Base-by-base conservation (phyloP, 2,329 filamentous ascomycete genomes). In the Ophiocordyceps camponoti-rufipedis region DNA sequence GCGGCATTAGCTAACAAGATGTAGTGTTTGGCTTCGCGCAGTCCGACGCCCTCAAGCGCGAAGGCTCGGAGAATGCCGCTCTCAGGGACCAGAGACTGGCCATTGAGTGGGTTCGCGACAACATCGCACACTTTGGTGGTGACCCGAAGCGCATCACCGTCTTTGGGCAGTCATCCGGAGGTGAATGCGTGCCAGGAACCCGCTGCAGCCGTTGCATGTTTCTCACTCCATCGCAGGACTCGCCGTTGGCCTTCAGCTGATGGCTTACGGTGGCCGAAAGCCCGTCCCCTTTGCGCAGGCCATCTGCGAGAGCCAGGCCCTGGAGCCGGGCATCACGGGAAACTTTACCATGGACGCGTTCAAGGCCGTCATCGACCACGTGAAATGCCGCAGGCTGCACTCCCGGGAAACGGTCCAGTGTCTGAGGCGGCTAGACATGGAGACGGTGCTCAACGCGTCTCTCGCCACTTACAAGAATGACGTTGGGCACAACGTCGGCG, bases 71-170 rank as follows among this genome's bases (percentile, higher is more conserved):
- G 42, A 76, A 76, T 47, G 52, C 71, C 2, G 73, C 70, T 1
- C 55, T 76, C 6, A 60, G 66, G 5, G 73, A 79, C 51, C 72
- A 77, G 51, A 63, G 72, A 2, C 50, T 65, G 2, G 64, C 62
- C 1, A 52, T 68, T 1, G 54, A 60, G 41, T 68, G 65, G 65
- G 65, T 78, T 0, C 68, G 72, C 3, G 72, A 78, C 48, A 78
- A 82, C 51, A 78, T 82, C 47, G 68, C 62, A 0, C 62, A 68
- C 0, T 84, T 83, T 55, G 80, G 79, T 3, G 80, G 80, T 2
- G 76, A 82, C 52, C 72, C 77, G 0, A 58, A 62, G 2, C 74
- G 72, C 48, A 74, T 82, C 8, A 80, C 76, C 0, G 71, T 54
- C 5, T 54, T 54, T 47, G 53, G 53, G 1, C 53, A 54, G 32